Percentiles rank a stretch among this genome's conserved stretches.
These are phyloP conservation scores for Ogataea angusta DNA, from an alignment of 805 yeast genomes.

Conservation along the genomic window DNA sequence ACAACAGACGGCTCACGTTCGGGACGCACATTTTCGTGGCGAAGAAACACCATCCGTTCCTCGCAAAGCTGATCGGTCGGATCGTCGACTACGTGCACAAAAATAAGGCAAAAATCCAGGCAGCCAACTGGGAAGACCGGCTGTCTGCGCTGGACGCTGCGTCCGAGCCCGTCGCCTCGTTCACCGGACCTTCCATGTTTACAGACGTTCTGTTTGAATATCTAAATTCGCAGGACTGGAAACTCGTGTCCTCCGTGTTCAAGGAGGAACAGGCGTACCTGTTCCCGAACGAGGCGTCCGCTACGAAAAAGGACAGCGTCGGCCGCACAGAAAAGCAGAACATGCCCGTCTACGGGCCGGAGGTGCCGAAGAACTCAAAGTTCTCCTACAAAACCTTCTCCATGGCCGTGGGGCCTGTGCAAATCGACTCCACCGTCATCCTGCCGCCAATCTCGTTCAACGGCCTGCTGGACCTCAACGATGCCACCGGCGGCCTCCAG, in stretches of 20 bases:
- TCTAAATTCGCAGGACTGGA: slow-evolving; percentile 14
- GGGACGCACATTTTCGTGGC: slow-evolving; percentile 18
- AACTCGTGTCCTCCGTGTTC: slow-evolving; percentile 5
- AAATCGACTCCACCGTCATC: slow-evolving; percentile 17
- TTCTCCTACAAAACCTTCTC: slow-evolving; percentile 20
- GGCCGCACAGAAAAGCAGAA: slow-evolving; percentile 3
- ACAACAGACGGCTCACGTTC: slow-evolving; percentile 21
- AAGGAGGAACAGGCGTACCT: slow-evolving; percentile 9
- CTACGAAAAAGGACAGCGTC: slow-evolving; percentile 1
- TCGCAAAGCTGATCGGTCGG: slow-evolving; percentile 22
- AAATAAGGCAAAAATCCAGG: slow-evolving; percentile 4
- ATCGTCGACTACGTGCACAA: slow-evolving; percentile 17
- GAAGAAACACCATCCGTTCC: slow-evolving; percentile 25
- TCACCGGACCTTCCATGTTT: slow-evolving; percentile 23
- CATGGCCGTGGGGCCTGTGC: slow-evolving; percentile 15
- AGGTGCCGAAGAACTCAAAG: slow-evolving; percentile 3
- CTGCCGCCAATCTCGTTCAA: slow-evolving; percentile 20
- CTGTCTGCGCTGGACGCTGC: slow-evolving; percentile 13
- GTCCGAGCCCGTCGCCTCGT: slow-evolving; percentile 19
- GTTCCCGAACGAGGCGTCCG: background rate
- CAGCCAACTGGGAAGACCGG: slow-evolving; percentile 15
- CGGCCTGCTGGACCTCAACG: slow-evolving; percentile 10
- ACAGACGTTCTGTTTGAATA: slow-evolving; percentile 24
- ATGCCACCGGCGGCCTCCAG: background rate
- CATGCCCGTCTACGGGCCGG: slow-evolving; percentile 15